Conservation (phyloP, 1,139 yeast species). For the Debaryomyces subglobosus region DNA sequence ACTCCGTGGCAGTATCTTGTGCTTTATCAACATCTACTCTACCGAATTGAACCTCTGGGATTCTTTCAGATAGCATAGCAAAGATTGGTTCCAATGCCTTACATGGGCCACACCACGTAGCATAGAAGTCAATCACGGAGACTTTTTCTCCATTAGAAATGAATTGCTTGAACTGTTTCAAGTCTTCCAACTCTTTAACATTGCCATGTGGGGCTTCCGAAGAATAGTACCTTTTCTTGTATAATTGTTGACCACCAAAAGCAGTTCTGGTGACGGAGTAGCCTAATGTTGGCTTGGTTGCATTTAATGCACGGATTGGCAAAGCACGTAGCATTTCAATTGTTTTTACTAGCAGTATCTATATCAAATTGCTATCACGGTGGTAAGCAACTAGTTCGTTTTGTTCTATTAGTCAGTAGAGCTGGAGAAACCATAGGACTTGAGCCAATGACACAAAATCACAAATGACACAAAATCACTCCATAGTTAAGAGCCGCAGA, state of each 20-base stretch:
- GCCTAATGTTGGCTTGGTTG: slow-evolving; percentile 2
- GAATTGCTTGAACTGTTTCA: slow-evolving; percentile 20
- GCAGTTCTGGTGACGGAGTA: background rate
- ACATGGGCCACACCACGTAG: slow-evolving; percentile 54
- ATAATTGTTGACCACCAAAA: background rate
- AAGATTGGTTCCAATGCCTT: slow-evolving; percentile 47
- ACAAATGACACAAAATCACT: slow-evolving; percentile 7
- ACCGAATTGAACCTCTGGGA: slow-evolving; percentile 42
- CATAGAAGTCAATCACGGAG: slow-evolving; percentile 45
- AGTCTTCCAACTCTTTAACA: slow-evolving; percentile 25
- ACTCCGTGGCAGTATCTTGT: slow-evolving; percentile 33
- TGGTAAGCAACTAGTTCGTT: background rate
- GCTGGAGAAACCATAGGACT: background rate
- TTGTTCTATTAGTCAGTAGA: background rate
- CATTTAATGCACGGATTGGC: slow-evolving; percentile 1
- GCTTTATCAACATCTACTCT: slow-evolving; percentile 41
- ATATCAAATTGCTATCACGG: background rate
- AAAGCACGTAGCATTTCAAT: slow-evolving; percentile 4
- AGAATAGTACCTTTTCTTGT: slow-evolving; percentile 8
- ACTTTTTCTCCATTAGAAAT: slow-evolving; percentile 29
- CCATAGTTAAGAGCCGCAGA: slow-evolving; percentile 6
- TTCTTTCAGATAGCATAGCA: slow-evolving; percentile 36
- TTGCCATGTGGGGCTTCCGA: slow-evolving; percentile 10
- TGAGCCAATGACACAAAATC: background rate
- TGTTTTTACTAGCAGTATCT: background rate